phyloP scores from a whole-genome alignment of 139 green algal species.

The Zygnema circumcarinatum region DNA sequence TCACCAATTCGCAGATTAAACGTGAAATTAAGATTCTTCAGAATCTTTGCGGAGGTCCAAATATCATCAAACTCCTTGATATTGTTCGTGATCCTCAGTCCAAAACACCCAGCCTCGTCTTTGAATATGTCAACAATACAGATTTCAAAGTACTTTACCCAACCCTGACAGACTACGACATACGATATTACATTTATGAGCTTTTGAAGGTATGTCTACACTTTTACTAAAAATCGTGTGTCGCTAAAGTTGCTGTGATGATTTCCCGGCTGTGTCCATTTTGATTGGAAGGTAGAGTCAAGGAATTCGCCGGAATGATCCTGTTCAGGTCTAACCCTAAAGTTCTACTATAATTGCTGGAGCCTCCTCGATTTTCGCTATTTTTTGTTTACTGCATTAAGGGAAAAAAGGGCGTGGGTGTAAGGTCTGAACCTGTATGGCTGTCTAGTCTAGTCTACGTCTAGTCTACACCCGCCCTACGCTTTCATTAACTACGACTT shows the following conservation, averaged over 20 bases:
- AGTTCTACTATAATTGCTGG: no score
- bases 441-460: no score
- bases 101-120: constrained; percentile 94
- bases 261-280: no score
- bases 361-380: no score
- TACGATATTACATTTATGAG: constrained; percentile 97
- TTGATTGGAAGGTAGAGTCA: no score
- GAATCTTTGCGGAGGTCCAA: constrained; percentile 92
- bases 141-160: constrained; percentile 97
- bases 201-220: constrained; percentile 79
- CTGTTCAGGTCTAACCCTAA: no score
- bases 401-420: no score
- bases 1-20: constrained; percentile 76
- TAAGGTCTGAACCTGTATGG: no score
- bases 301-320: no score
- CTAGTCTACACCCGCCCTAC: no score
- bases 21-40: constrained; percentile 98
- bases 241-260: not conserved
- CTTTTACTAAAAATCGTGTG: not conserved
- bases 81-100: constrained; percentile 90
- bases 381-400: no score
- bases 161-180: constrained; percentile 93
- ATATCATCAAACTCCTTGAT: constrained; percentile 97
- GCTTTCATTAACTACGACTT: no score
- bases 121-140: constrained; percentile 96